A percentile compares a stretch with the other conserved stretches of the same genome.
Conservation (phyloP, 2,329 filamentous ascomycete genomes). For the Pseudogymnoascus sp. region DNA sequence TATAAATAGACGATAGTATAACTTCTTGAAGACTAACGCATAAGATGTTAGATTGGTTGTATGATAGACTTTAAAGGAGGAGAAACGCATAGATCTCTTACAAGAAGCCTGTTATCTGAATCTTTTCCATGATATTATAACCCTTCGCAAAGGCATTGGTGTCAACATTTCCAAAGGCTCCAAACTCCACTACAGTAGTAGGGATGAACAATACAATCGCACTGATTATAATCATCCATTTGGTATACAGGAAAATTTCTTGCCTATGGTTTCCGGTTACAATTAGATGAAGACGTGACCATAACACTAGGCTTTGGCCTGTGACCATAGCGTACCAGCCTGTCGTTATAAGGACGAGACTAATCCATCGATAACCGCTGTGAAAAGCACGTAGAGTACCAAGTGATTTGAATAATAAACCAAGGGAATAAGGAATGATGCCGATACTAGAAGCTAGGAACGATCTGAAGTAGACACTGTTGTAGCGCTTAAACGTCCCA, state of each 20-base stretch:
- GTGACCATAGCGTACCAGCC: constrained; percentile 37
- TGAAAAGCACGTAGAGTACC: neutral
- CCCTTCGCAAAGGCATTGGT: neutral
- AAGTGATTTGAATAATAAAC: constrained; percentile 37
- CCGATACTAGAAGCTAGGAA: constrained; percentile 37
- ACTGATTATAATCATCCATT: constrained; percentile 38
- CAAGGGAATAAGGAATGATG: constrained; percentile 36
- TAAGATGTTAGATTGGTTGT: neutral
- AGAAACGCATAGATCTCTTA: neutral
- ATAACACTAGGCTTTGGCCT: constrained; percentile 40
- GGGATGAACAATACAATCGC: constrained; percentile 37
- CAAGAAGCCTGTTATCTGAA: neutral
- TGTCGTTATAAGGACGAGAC: constrained; percentile 34
- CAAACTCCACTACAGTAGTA: constrained; percentile 37
- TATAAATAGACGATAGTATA: neutral
- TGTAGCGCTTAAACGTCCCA: constrained; percentile 37
- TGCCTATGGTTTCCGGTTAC: constrained; percentile 29
- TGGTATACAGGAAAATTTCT: constrained; percentile 30
- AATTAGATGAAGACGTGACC: constrained; percentile 41
- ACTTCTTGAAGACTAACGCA: neutral
- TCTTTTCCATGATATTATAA: neutral
- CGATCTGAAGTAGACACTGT: constrained; percentile 42
- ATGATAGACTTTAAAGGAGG: too few relatives aligned
- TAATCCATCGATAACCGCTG: constrained; percentile 27
- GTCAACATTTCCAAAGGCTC: constrained; percentile 16